Conservation (phyloP, 768 basidiomycete species). For the Polyporus arcularius region DNA sequence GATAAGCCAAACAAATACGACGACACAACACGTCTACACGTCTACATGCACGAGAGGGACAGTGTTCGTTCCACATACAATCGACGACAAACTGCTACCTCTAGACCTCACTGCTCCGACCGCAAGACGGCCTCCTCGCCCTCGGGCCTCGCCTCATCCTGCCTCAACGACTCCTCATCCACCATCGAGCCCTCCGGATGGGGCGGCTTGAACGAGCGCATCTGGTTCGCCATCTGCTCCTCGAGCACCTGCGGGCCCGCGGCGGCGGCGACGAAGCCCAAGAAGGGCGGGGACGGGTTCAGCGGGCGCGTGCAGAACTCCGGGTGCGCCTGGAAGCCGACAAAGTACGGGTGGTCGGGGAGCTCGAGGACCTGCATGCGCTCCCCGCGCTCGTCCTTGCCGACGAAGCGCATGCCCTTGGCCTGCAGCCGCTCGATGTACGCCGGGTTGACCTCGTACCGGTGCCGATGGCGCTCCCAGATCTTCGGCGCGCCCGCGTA, state of each 20-base stretch:
- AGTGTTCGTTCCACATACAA: not conserved
- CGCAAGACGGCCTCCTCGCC: constrained; percentile 28
- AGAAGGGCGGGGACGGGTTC: constrained; percentile 96
- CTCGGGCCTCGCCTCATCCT: constrained; percentile 18
- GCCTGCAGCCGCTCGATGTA: constrained; percentile 71
- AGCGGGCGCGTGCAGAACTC: constrained; percentile 98
- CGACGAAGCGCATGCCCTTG: constrained; percentile 77
- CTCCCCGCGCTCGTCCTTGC: constrained; percentile 94
- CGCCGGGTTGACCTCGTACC: constrained; percentile 93
- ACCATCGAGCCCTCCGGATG: constrained; percentile 79
- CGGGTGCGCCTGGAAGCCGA: constrained; percentile 95
- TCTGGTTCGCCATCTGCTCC: constrained; percentile 73
- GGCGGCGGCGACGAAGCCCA: constrained; percentile 91
- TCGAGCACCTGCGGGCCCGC: constrained; percentile 53
- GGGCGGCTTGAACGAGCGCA: constrained; percentile 63
- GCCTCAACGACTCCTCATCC: constrained; percentile 55
- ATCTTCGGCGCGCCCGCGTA: constrained; percentile 82
- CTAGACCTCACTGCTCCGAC: constrained; percentile 14
- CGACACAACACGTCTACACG: not conserved
- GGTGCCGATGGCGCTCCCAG: constrained; percentile 96
- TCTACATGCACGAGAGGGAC: not conserved
- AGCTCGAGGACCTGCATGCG: constrained; percentile 97
- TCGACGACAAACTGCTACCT: not conserved
- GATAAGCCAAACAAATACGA: not conserved
- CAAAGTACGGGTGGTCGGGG: constrained; percentile 88